These are phyloP conservation scores for Mycena metata DNA, from an alignment of 768 basidiomycete genomes.

Conservation along the genomic window DNA sequence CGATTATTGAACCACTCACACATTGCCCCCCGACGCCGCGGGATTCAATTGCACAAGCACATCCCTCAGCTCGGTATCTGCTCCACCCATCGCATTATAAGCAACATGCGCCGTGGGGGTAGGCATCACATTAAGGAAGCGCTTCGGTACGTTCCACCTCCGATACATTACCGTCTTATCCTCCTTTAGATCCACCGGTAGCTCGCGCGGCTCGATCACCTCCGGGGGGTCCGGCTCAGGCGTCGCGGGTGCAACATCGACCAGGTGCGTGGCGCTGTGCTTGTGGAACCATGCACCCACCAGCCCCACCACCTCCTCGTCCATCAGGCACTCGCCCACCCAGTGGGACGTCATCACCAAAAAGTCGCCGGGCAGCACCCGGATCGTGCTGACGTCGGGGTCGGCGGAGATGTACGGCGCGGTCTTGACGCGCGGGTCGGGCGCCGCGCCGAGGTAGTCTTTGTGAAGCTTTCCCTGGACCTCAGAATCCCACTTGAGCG, in stretches of 20 bases:
- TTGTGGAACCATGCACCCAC: slow-evolving; percentile 62
- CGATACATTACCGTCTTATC: slow-evolving; percentile 45
- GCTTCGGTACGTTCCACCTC: slow-evolving; percentile 47
- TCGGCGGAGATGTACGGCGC: slow-evolving; percentile 66
- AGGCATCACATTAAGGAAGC: slow-evolving; percentile 45
- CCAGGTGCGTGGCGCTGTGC: slow-evolving; percentile 19
- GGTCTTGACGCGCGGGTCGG: slow-evolving; percentile 49
- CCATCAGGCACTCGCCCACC: slow-evolving; percentile 66
- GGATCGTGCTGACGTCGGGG: slow-evolving; percentile 62
- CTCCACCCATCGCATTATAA: slow-evolving; percentile 57
- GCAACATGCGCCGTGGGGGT: slow-evolving; percentile 56
- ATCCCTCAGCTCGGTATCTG: slow-evolving; percentile 46
- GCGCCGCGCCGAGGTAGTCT: slow-evolving; percentile 52
- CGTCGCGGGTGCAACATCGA: background rate
- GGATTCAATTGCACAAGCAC: slow-evolving; percentile 49
- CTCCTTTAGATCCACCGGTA: slow-evolving; percentile 35
- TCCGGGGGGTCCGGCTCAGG: slow-evolving; percentile 33
- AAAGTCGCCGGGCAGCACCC: slow-evolving; percentile 63
- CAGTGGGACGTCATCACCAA: slow-evolving; percentile 67
- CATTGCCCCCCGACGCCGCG: slow-evolving; percentile 46
- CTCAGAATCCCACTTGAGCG: slow-evolving; percentile 57
- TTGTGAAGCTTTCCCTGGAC: slow-evolving; percentile 52
- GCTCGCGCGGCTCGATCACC: slow-evolving; percentile 20
- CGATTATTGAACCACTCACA: slow-evolving; percentile 37
- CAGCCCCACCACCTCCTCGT: slow-evolving; percentile 68